These are phyloP conservation scores for Phoenix dactylifera DNA, from an alignment of 176 grass and related monocot genomes.

Conservation along the genomic window DNA sequence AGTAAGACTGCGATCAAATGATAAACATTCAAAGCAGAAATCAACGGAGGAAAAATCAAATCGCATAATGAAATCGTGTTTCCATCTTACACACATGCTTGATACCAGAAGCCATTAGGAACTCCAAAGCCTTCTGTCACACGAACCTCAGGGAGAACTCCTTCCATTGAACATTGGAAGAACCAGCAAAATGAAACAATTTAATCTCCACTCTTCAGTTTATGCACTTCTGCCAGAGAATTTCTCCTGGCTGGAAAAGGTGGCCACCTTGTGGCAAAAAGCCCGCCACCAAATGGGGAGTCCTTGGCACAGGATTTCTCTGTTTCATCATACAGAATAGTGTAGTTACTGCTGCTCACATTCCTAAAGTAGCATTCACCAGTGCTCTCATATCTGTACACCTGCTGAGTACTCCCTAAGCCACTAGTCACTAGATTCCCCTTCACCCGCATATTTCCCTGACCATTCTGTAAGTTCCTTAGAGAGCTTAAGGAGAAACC, in stretches of 20 bases:
- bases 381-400: slow-evolving; percentile 56
- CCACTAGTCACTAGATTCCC: slow-evolving; percentile 27
- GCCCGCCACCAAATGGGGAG: not conserved
- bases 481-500: slow-evolving; percentile 33
- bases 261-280: slow-evolving; percentile 6
- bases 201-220: too few species aligned
- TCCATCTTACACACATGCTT: too few species aligned
- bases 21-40: too few species aligned
- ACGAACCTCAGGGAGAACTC: too few species aligned
- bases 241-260: slow-evolving; percentile 1
- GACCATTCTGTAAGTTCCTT: slow-evolving; percentile 44
- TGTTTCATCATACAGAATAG: slow-evolving; percentile 33
- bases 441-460: slow-evolving; percentile 26
- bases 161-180: too few species aligned
- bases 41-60: too few species aligned
- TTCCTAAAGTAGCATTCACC: slow-evolving; percentile 63
- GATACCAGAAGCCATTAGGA: too few species aligned
- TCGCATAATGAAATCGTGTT: too few species aligned
- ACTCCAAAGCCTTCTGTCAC: too few species aligned
- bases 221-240: slow-evolving; percentile 15
- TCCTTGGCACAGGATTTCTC: slow-evolving; percentile 39
- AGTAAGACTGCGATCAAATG: too few species aligned
- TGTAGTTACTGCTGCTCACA: slow-evolving; percentile 59
- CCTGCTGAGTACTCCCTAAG: slow-evolving; percentile 34
- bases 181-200: too few species aligned